Evolutionary conservation across 2,329 filamentous ascomycete genomes (phyloP).

Genomic region (Coniochaeta hoffmannii): DNA sequence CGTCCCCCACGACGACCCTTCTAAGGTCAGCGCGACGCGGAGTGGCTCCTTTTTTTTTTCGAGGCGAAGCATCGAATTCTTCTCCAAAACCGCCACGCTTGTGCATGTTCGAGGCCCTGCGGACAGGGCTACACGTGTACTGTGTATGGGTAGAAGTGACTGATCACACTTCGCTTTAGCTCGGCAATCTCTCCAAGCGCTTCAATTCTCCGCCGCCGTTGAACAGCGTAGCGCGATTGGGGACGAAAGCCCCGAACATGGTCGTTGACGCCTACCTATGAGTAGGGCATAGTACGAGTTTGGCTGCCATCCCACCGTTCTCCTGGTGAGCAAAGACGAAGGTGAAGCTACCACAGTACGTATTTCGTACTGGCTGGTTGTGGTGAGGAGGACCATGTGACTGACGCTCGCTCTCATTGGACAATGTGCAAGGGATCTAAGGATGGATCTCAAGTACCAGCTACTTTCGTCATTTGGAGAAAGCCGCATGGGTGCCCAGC

Average conservation of each 20-base stretch:
- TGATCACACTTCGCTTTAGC: not conserved
- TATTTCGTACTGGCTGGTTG: too few species aligned
- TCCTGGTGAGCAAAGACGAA: too few species aligned
- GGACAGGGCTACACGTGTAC: not conserved
- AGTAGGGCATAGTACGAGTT: too few species aligned
- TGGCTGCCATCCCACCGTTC: too few species aligned
- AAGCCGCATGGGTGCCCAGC: not conserved
- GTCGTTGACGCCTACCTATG: too few species aligned
- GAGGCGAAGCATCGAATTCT: not conserved
- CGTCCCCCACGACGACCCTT: not conserved
- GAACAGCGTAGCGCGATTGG: too few species aligned
- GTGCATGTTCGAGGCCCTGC: not conserved
- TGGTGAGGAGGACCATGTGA: not conserved
- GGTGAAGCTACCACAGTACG: too few species aligned
- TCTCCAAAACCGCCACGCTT: not conserved
- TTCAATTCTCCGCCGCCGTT: not conserved
- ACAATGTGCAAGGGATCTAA: not conserved
- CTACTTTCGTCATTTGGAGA: slow-evolving; percentile 1
- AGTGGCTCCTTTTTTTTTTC: not conserved
- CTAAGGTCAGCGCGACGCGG: not conserved
- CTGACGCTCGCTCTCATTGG: not conserved
- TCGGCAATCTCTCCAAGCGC: not conserved
- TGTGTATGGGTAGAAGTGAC: not conserved
- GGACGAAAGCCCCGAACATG: too few species aligned
- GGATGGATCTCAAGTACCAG: not conserved